Percentiles rank a stretch among this genome's conserved stretches.
phyloP scores from a whole-genome alignment of 176 grass and related monocot genomes.

The Panicum miliaceum region DNA sequence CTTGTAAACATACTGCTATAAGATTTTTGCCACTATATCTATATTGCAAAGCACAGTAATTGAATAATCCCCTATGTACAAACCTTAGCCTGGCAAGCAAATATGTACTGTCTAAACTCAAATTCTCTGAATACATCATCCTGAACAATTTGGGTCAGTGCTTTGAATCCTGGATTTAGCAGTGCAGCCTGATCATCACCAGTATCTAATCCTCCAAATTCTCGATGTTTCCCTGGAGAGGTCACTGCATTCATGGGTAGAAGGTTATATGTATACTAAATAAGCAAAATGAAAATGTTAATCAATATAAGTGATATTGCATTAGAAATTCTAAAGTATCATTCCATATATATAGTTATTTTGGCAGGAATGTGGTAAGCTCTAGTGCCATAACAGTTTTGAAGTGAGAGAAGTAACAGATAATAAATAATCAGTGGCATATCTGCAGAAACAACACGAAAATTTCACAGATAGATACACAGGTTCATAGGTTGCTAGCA shows the following conservation, averaged over 20 bases:
- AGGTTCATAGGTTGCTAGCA: constrained; percentile 16
- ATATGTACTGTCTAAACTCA: constrained; percentile 98
- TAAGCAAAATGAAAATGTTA: constrained; percentile 17
- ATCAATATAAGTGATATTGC: constrained; percentile 21
- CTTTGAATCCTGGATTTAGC: constrained; percentile 89
- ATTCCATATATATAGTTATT: not conserved
- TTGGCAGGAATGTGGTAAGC: not conserved
- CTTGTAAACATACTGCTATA: not conserved
- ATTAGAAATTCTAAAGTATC: constrained; percentile 11
- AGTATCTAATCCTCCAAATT: constrained; percentile 93
- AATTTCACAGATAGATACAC: not conserved
- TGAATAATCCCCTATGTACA: constrained; percentile 41
- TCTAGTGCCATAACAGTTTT: constrained; percentile 18
- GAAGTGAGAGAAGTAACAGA: not conserved
- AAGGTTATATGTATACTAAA: constrained; percentile 37
- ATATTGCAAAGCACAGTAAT: constrained; percentile 19
- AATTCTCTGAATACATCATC: constrained; percentile 96
- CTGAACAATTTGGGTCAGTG: constrained; percentile 86
- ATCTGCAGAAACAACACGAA: constrained; percentile 19
- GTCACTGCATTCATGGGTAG: constrained; percentile 58
- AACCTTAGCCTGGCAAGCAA: constrained; percentile 98
- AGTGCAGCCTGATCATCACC: constrained; percentile 94
- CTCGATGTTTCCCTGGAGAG: constrained; percentile 79
- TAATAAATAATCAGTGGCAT: constrained; percentile 20
- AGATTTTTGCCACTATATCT: not conserved